Evolutionary conservation across 805 yeast genomes (phyloP).

Genomic region (Zygoascus tannicola): DNA sequence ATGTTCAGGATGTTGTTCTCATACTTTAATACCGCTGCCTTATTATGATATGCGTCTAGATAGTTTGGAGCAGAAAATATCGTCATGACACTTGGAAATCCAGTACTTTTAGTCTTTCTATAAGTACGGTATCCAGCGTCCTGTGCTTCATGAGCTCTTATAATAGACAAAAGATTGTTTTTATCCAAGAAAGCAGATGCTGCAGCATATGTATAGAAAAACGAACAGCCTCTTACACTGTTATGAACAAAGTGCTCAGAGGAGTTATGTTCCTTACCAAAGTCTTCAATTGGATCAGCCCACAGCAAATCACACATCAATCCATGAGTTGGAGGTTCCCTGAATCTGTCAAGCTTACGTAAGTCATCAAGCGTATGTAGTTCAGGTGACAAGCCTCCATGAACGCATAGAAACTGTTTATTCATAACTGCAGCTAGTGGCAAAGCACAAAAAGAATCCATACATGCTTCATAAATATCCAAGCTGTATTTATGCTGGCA

Average conservation of each 20-base stretch:
- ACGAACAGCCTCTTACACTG: slow-evolving; percentile 84
- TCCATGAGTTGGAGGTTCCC: slow-evolving; percentile 90
- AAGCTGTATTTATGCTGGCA: slow-evolving; percentile 74
- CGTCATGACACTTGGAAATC: slow-evolving; percentile 84
- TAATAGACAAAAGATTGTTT: slow-evolving; percentile 72
- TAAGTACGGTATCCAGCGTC: slow-evolving; percentile 96
- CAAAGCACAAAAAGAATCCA: slow-evolving; percentile 71
- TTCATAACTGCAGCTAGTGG: slow-evolving; percentile 93
- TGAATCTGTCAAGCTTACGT: slow-evolving; percentile 61
- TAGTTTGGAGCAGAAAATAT: slow-evolving; percentile 95
- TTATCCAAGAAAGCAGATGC: slow-evolving; percentile 67
- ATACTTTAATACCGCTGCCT: slow-evolving; percentile 89
- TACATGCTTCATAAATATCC: slow-evolving; percentile 59
- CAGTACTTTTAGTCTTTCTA: slow-evolving; percentile 69
- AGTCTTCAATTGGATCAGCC: slow-evolving; percentile 93
- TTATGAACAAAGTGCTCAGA: slow-evolving; percentile 46
- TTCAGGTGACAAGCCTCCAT: slow-evolving; percentile 92
- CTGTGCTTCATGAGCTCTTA: slow-evolving; percentile 96
- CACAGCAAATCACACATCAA: slow-evolving; percentile 90
- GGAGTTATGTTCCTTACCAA: slow-evolving; percentile 47
- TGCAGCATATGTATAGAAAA: slow-evolving; percentile 76
- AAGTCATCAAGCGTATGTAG: slow-evolving; percentile 62
- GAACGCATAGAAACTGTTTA: slow-evolving; percentile 89
- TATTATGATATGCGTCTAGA: slow-evolving; percentile 83
- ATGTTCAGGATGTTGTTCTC: slow-evolving; percentile 91